phyloP scores from a whole-genome alignment of 768 basidiomycete species.

The Lentinula sp. region DNA sequence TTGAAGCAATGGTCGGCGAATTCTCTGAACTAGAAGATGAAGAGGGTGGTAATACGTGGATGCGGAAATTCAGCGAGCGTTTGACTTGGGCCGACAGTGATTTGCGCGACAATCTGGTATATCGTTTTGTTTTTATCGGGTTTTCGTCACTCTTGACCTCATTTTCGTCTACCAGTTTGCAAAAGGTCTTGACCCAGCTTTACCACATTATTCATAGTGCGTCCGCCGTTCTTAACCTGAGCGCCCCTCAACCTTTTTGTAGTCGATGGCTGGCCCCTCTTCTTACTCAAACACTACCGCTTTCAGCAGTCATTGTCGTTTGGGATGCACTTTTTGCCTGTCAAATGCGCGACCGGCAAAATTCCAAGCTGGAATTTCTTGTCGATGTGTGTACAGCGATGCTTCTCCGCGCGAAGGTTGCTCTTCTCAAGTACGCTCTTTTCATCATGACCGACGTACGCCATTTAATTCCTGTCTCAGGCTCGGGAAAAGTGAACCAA shows the following conservation, averaged over 20 bases:
- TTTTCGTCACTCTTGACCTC: not conserved
- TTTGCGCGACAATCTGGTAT: constrained; percentile 52
- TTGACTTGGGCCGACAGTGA: constrained; percentile 60
- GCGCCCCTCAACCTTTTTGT: not conserved
- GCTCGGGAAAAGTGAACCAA: constrained; percentile 40
- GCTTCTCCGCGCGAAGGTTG: constrained; percentile 50
- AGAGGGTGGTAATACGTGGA: constrained; percentile 57
- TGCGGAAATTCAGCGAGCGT: constrained; percentile 53
- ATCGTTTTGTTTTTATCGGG: constrained; percentile 10
- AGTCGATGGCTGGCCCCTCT: constrained; percentile 76
- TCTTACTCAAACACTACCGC: constrained; percentile 66
- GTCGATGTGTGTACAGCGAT: constrained; percentile 67
- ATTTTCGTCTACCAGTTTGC: constrained; percentile 34
- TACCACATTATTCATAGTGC: constrained; percentile 80
- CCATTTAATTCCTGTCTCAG: constrained; percentile 23
- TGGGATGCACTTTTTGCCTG: constrained; percentile 73
- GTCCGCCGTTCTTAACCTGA: constrained; percentile 18
- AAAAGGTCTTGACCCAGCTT: constrained; percentile 61
- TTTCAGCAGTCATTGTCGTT: constrained; percentile 47
- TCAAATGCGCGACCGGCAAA: constrained; percentile 49
- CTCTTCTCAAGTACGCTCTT: constrained; percentile 45
- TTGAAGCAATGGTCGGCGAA: constrained; percentile 69
- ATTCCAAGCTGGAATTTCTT: constrained; percentile 63
- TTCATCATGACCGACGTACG: not conserved
- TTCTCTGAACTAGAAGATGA: constrained; percentile 70